phyloP scores from a whole-genome alignment of 2,329 filamentous ascomycete genomes.

The Thelonectria discophora region DNA sequence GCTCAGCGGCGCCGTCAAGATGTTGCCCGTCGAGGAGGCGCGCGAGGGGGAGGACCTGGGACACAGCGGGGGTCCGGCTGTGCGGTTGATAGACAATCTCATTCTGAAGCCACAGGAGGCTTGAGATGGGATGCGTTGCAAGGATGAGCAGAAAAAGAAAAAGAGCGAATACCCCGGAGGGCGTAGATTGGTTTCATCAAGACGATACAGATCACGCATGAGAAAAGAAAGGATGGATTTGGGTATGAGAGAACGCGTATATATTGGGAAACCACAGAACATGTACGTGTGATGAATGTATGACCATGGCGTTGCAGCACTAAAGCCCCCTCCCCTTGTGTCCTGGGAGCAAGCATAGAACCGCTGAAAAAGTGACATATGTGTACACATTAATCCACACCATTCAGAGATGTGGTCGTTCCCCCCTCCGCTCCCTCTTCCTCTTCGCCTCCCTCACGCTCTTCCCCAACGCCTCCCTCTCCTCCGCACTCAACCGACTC shows the following conservation, averaged over 20 bases:
- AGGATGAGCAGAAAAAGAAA: not conserved
- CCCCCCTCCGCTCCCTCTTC: constrained; percentile 57
- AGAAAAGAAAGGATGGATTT: constrained; percentile 1
- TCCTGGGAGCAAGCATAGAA: constrained; percentile 1
- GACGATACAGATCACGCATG: not conserved
- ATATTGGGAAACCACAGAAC: constrained; percentile 7
- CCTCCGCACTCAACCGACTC: constrained; percentile 60
- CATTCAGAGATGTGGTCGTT: constrained; percentile 59
- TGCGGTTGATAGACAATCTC: constrained; percentile 94
- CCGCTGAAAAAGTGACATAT: constrained; percentile 20
- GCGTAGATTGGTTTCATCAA: constrained; percentile 19
- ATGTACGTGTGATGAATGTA: constrained; percentile 8
- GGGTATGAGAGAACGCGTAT: not conserved
- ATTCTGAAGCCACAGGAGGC: constrained; percentile 63
- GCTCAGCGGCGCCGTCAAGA: constrained; percentile 89
- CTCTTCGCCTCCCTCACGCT: constrained; percentile 57
- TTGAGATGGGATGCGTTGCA: constrained; percentile 11
- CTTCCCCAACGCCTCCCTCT: constrained; percentile 55
- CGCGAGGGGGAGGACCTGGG: constrained; percentile 79
- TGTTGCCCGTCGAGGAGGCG: constrained; percentile 80
- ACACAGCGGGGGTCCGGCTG: constrained; percentile 74
- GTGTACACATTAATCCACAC: constrained; percentile 17
- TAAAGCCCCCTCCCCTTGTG: not conserved
- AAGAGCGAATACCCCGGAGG: constrained; percentile 32
- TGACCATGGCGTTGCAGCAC: constrained; percentile 5